A percentile compares a stretch with the other conserved stretches of the same genome.
Evolutionary conservation across 2,329 filamentous ascomycete genomes (phyloP).

Genomic region (Phyllosticta capitalensis): DNA sequence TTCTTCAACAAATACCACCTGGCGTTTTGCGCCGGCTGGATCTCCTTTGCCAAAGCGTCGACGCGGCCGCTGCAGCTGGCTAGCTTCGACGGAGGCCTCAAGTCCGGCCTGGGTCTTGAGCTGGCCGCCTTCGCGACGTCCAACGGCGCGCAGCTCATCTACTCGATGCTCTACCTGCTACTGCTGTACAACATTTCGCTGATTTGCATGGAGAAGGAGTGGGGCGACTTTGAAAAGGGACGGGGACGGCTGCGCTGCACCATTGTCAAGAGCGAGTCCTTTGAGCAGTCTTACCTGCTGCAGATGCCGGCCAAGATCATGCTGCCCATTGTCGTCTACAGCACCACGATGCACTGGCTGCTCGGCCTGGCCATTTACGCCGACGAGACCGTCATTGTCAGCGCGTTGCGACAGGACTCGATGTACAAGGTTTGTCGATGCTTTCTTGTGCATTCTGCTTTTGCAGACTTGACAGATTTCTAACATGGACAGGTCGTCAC

Average conservation of each 20-base stretch:
- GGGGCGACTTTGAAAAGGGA: constrained; percentile 20
- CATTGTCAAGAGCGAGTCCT: constrained; percentile 19
- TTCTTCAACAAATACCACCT: constrained; percentile 9
- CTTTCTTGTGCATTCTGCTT: not conserved
- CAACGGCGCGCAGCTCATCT: constrained; percentile 24
- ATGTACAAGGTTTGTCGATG: constrained; percentile 15
- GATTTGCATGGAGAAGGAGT: constrained; percentile 20
- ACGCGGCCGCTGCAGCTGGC: not conserved
- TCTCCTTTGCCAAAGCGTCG: not conserved
- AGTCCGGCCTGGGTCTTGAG: constrained; percentile 17
- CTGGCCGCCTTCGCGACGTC: constrained; percentile 19
- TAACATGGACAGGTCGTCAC: constrained; percentile 16
- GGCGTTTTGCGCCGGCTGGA: constrained; percentile 3
- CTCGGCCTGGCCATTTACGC: constrained; percentile 15
- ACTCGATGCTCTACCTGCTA: constrained; percentile 23
- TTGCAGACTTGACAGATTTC: not conserved
- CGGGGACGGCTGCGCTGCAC: constrained; percentile 20
- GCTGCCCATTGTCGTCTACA: constrained; percentile 23
- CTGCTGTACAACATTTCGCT: constrained; percentile 24
- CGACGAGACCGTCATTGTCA: constrained; percentile 1
- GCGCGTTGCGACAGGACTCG: constrained; percentile 15
- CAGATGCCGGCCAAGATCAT: constrained; percentile 23
- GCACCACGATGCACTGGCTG: constrained; percentile 23
- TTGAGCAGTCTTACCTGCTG: constrained; percentile 21
- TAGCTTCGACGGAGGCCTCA: not conserved